phyloP scores from a whole-genome alignment of 345 rosid genomes.

The Eucalyptus curtisii region DNA sequence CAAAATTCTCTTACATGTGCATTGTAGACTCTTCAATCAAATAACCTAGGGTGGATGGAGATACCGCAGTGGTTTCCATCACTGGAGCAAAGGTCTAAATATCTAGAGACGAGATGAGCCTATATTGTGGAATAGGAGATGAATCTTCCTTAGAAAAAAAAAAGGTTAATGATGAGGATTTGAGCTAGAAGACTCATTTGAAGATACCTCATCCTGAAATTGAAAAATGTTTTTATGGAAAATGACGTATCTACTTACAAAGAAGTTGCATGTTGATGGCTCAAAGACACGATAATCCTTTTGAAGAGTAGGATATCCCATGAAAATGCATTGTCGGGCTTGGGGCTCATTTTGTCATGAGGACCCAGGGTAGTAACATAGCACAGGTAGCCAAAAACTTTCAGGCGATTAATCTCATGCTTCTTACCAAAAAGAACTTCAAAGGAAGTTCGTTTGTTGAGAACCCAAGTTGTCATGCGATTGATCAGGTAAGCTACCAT shows the following conservation, averaged over 20 bases:
- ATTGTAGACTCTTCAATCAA: neutral
- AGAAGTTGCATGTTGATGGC: neutral
- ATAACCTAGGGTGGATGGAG: neutral
- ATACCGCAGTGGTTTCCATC: neutral
- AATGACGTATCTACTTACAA: neutral
- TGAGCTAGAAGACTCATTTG: neutral
- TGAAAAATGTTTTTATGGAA: neutral
- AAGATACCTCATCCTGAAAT: neutral
- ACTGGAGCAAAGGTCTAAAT: neutral
- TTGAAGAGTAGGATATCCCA: neutral
- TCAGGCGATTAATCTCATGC: neutral
- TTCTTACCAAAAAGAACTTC: neutral
- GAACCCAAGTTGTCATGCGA: neutral
- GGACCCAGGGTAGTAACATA: neutral
- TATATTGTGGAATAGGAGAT: neutral
- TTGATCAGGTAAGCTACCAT: no score
- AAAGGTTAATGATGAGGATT: neutral
- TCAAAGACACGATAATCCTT: neutral
- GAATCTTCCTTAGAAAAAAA: neutral
- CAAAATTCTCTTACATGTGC: neutral
- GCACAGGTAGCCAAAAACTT: neutral
- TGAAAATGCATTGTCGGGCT: neutral
- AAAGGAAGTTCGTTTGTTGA: neutral
- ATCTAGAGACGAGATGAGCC: neutral
- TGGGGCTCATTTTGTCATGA: fast-evolving